These are phyloP conservation scores for Scleroderma bovista DNA, from an alignment of 768 basidiomycete species.

Conservation along the genomic window DNA sequence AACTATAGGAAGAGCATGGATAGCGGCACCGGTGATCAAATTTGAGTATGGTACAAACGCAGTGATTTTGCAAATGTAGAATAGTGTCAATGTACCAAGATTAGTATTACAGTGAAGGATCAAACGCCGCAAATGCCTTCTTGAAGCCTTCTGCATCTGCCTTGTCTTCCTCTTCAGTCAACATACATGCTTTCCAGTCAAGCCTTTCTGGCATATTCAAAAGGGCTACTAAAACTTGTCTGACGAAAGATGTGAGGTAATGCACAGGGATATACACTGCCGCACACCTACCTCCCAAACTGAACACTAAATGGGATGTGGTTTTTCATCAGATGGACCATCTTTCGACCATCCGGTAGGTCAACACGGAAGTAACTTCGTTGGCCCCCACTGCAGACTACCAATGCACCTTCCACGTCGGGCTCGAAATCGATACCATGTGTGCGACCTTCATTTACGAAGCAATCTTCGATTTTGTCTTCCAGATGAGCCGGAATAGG, in stretches of 20 bases:
- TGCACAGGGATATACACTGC: not conserved
- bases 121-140: constrained; percentile 69
- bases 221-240: constrained; percentile 77
- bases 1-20: constrained; percentile 60
- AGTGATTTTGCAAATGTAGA: not conserved
- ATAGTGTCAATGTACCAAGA: not conserved
- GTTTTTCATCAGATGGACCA: constrained; percentile 83
- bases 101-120: constrained; percentile 38
- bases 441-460: constrained; percentile 61
- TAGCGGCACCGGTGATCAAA: constrained; percentile 14
- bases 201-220: constrained; percentile 70
- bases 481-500: constrained; percentile 66
- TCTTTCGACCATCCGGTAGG: constrained; percentile 75
- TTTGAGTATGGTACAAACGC: constrained; percentile 9
- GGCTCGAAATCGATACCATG: constrained; percentile 71
- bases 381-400: constrained; percentile 42
- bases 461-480: constrained; percentile 62
- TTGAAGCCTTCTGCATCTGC: constrained; percentile 84
- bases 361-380: constrained; percentile 88
- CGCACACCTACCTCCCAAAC: constrained; percentile 75
- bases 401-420: constrained; percentile 60
- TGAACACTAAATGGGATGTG: constrained; percentile 81
- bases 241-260: constrained; percentile 28
- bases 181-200: constrained; percentile 89
- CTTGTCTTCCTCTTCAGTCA: constrained; percentile 80